phyloP scores from a whole-genome alignment of 2,329 filamentous ascomycete genomes.

The Arthroderma sp. region DNA sequence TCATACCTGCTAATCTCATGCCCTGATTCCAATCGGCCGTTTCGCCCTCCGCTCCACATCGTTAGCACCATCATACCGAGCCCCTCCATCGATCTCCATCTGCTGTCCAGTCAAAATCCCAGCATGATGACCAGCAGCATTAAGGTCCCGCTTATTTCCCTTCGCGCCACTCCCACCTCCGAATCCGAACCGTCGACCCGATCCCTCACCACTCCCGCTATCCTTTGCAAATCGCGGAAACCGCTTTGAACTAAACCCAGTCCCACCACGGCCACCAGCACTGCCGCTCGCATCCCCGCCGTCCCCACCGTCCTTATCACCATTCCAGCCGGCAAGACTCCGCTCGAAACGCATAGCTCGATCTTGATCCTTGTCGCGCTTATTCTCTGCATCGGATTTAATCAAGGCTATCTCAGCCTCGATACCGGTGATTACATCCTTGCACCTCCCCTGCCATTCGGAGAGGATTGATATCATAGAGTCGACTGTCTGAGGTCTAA shows the following conservation, averaged over 20 bases:
- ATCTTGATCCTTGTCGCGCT: conserved; percentile 38
- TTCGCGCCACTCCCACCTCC: conserved; percentile 6
- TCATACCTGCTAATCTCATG: conserved; percentile 1
- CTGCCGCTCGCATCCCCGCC: conserved; percentile 19
- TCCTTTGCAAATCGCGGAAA: conserved; percentile 6
- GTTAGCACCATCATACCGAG: background rate
- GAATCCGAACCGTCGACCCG: conserved; percentile 1
- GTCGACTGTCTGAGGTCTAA: conserved; percentile 59
- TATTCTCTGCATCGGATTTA: conserved; percentile 42
- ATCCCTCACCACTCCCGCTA: conserved; percentile 1
- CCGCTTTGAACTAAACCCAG: conserved; percentile 4
- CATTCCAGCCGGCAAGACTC: conserved; percentile 32
- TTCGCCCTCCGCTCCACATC: conserved; percentile 20
- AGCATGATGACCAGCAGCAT: conserved; percentile 6
- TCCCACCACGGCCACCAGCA: conserved; percentile 2
- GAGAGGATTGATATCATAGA: conserved; percentile 54
- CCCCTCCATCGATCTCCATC: conserved; percentile 3
- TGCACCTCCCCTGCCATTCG: conserved; percentile 69
- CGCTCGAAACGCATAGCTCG: conserved; percentile 38
- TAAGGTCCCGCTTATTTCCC: conserved; percentile 11
- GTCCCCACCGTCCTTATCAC: conserved; percentile 12
- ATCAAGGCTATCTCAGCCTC: conserved; percentile 62
- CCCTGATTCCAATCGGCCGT: conserved; percentile 22
- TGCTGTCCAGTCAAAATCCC: background rate
- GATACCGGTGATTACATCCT: conserved; percentile 57